These are phyloP conservation scores for Yarrowia porcina DNA, from an alignment of 805 yeast species.

Conservation along the genomic window DNA sequence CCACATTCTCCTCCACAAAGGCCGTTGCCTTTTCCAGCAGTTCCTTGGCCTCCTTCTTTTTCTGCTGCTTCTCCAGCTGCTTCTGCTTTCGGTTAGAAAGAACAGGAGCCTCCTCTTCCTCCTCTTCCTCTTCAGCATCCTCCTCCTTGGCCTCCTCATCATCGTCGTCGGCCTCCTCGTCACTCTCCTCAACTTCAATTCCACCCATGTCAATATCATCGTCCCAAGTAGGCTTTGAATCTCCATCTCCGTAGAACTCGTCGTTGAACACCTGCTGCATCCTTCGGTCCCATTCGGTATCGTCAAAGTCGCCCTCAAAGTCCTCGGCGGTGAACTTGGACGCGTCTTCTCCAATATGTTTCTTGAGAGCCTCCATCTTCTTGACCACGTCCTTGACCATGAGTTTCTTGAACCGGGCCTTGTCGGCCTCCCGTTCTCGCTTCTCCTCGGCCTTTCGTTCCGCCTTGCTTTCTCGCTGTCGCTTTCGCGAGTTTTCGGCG, in stretches of 20 bases:
- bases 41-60: constrained; percentile 60
- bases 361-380: constrained; percentile 59
- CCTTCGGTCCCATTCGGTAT: constrained; percentile 84
- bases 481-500: constrained; percentile 68
- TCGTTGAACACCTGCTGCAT: constrained; percentile 85
- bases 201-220: constrained; percentile 54
- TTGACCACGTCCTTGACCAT: constrained; percentile 77
- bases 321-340: constrained; percentile 70
- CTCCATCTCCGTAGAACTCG: constrained; percentile 60
- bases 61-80: constrained; percentile 52
- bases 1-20: constrained; percentile 70
- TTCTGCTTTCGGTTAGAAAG: constrained; percentile 29
- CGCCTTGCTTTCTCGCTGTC: constrained; percentile 69
- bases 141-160: constrained; percentile 33
- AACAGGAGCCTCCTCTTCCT: constrained; percentile 30
- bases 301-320: constrained; percentile 83
- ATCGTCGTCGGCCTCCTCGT: constrained; percentile 41
- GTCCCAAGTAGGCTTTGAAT: constrained; percentile 63
- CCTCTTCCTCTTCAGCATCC: constrained; percentile 31
- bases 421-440: constrained; percentile 53
- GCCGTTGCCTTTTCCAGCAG: constrained; percentile 68
- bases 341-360: constrained; percentile 62
- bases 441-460: constrained; percentile 53
- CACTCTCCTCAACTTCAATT: constrained; percentile 45
- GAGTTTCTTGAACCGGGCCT: constrained; percentile 67